phyloP scores from a whole-genome alignment of 2,329 filamentous ascomycete species.

The Colletotrichum spaethianum region DNA sequence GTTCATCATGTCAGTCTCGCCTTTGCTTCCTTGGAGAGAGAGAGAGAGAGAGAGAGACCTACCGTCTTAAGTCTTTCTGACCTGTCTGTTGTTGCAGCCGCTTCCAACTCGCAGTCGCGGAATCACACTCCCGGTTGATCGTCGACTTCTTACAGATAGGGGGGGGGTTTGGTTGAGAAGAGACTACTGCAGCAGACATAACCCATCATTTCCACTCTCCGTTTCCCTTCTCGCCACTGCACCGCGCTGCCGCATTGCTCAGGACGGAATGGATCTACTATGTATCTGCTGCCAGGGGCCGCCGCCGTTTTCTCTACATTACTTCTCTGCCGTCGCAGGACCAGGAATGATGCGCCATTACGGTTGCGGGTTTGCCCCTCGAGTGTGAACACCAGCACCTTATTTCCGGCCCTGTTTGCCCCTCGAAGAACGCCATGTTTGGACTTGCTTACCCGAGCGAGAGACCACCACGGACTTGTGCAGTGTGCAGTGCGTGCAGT shows the following conservation, averaged over 20 bases:
- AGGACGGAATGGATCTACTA: conserved; percentile 4
- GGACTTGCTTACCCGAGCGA: not conserved
- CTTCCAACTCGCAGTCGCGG: not conserved
- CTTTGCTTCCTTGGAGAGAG: no score
- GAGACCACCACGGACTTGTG: not conserved
- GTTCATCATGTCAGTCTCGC: not conserved
- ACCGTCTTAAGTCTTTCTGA: no score
- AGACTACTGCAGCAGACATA: conserved; percentile 17
- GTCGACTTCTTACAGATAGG: not conserved
- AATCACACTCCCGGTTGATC: not conserved
- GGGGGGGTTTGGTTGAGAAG: not conserved
- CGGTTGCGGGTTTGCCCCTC: not conserved
- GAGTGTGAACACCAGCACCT: not conserved
- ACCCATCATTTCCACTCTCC: conserved; percentile 6
- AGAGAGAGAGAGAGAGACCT: no score
- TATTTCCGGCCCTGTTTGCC: not conserved
- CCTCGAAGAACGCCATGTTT: not conserved
- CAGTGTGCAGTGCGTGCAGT: no score
- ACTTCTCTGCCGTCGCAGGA: not conserved
- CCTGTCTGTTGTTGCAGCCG: not conserved
- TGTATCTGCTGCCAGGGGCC: not conserved
- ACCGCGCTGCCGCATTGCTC: not conserved
- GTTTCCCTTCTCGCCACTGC: conserved; percentile 9
- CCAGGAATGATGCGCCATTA: not conserved
- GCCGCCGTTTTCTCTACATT: not conserved